These are phyloP conservation scores for Clitocybe nebularis DNA, from an alignment of 1,284 basidiomycete species.

Conservation along the genomic window DNA sequence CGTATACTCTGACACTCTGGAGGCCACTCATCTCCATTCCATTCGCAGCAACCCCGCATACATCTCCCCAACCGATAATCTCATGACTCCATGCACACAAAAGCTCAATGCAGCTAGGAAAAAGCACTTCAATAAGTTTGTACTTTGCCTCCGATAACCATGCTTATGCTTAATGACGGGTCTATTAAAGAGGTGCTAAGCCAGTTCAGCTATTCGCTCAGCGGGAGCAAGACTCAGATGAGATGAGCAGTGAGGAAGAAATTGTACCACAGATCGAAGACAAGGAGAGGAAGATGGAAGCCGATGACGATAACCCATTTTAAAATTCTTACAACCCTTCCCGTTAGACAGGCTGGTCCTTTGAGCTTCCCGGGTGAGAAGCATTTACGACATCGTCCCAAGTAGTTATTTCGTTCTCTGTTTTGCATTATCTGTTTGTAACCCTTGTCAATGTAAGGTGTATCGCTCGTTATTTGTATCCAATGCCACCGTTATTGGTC, in stretches of 20 bases:
- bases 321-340: constrained; percentile 22
- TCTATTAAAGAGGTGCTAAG: constrained; percentile 46
- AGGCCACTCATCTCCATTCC: constrained; percentile 8
- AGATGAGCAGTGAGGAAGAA: constrained; percentile 31
- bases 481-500: background rate
- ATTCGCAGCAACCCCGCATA: constrained; percentile 69
- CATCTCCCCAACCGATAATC: constrained; percentile 88
- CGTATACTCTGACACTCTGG: background rate
- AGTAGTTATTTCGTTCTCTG: constrained; percentile 14
- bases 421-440: constrained; percentile 16
- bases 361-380: constrained; percentile 15
- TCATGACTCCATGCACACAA: constrained; percentile 88
- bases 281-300: constrained; percentile 28
- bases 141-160: constrained; percentile 15
- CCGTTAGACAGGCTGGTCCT: constrained; percentile 21
- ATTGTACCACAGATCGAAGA: constrained; percentile 20
- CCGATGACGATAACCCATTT: constrained; percentile 63
- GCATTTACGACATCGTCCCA: constrained; percentile 13
- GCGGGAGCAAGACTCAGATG: constrained; percentile 35
- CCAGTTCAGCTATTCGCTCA: constrained; percentile 58
- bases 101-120: constrained; percentile 87
- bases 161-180: background rate
- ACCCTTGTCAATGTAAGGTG: constrained; percentile 16
- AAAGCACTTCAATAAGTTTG: constrained; percentile 87
- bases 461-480: constrained; percentile 6